Evolutionary conservation across 1,284 basidiomycete species (phyloP).

Genomic region (Naganishia liquefaciens): DNA sequence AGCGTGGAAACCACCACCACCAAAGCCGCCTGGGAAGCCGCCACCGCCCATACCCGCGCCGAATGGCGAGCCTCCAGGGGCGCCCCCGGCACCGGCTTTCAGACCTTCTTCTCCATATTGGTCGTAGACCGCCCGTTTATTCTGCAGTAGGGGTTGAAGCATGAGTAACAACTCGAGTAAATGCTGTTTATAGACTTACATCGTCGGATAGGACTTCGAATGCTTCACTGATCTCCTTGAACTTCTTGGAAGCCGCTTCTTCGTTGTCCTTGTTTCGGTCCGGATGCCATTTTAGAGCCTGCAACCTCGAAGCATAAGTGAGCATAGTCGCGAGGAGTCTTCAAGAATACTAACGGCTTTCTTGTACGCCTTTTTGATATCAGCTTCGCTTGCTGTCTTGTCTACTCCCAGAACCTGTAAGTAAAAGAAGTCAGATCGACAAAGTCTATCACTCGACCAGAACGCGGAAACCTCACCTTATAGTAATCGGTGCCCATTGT

Average conservation of each 20-base stretch:
- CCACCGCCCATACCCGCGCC: slow-evolving; percentile 58
- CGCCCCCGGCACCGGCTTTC: slow-evolving; percentile 60
- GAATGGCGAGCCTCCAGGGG: slow-evolving; percentile 54
- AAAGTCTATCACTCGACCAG: slow-evolving; percentile 29
- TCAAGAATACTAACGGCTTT: slow-evolving; percentile 16
- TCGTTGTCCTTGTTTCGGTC: slow-evolving; percentile 78
- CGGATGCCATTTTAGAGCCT: slow-evolving; percentile 89
- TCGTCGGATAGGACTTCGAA: slow-evolving; percentile 93
- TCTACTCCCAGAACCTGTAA: slow-evolving; percentile 38
- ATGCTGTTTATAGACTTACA: slow-evolving; percentile 36
- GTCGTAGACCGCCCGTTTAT: slow-evolving; percentile 91
- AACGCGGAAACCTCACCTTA: slow-evolving; percentile 13
- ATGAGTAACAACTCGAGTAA: background rate
- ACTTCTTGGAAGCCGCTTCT: slow-evolving; percentile 83
- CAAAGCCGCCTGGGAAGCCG: slow-evolving; percentile 61
- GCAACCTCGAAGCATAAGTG: slow-evolving; percentile 34
- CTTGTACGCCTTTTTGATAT: slow-evolving; percentile 33
- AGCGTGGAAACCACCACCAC: slow-evolving; percentile 65
- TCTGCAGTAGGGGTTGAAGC: slow-evolving; percentile 50
- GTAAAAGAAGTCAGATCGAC: slow-evolving; percentile 38
- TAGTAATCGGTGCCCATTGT: slow-evolving; percentile 35
- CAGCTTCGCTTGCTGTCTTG: slow-evolving; percentile 32
- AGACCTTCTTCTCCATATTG: slow-evolving; percentile 95
- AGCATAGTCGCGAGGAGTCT: background rate
- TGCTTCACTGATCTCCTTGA: slow-evolving; percentile 90